Evolutionary conservation across 495 filamentous ascomycete species (phyloP).

Genomic region (Penicillium flavigenum): DNA sequence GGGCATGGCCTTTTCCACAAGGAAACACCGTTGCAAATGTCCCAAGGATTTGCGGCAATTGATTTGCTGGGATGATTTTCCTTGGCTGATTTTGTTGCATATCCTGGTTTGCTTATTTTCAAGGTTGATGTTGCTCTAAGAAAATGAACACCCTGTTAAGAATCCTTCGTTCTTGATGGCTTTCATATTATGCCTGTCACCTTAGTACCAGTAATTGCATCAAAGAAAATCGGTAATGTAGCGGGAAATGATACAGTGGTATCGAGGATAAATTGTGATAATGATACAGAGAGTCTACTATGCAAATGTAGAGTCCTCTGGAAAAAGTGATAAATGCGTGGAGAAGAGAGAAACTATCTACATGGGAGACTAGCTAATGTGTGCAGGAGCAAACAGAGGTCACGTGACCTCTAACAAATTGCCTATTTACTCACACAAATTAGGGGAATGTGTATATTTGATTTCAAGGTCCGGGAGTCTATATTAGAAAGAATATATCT

Average conservation of each 20-base stretch:
- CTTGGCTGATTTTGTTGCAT: background rate
- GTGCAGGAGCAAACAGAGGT: no score
- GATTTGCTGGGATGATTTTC: background rate
- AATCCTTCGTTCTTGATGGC: slow-evolving; percentile 4
- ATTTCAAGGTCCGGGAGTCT: no score
- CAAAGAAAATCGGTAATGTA: background rate
- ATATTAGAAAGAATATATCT: no score
- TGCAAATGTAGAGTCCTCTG: no score
- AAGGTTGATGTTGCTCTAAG: slow-evolving; percentile 1
- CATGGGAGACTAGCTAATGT: no score
- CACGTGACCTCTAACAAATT: no score
- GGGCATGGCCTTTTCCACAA: slow-evolving; percentile 2
- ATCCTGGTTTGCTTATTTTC: background rate
- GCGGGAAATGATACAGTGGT: background rate
- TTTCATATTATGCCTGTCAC: slow-evolving; percentile 1
- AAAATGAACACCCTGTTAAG: slow-evolving; percentile 5
- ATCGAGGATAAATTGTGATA: slow-evolving; percentile 1
- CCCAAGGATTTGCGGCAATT: slow-evolving; percentile 5
- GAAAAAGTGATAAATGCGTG: no score
- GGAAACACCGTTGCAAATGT: slow-evolving; percentile 7
- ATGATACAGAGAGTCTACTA: no score
- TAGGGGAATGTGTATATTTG: no score
- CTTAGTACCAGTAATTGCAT: background rate
- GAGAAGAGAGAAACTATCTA: no score
- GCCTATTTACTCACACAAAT: no score